phyloP scores from a whole-genome alignment of 2,329 filamentous ascomycete genomes.

The Penicillium occitanis region DNA sequence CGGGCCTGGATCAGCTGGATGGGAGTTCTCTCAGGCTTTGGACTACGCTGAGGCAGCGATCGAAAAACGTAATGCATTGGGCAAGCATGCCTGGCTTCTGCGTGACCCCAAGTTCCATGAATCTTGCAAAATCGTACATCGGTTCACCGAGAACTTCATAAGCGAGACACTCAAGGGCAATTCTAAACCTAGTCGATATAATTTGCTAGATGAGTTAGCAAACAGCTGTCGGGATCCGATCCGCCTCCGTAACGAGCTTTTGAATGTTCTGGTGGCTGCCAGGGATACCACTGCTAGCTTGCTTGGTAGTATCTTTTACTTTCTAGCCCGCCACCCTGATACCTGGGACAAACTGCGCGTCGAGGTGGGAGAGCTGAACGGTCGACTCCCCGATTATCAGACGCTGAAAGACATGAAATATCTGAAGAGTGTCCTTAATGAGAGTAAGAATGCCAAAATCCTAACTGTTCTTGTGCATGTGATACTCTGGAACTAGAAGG shows the following conservation, averaged over 20 bases:
- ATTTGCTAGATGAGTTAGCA: conserved; percentile 60
- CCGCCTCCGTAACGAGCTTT: conserved; percentile 49
- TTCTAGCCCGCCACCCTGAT: conserved; percentile 41
- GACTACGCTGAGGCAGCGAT: conserved; percentile 37
- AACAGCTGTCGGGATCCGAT: conserved; percentile 48
- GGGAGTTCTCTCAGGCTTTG: conserved; percentile 40
- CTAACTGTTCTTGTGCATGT: not conserved
- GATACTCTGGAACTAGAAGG: not conserved
- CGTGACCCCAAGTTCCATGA: conserved; percentile 42
- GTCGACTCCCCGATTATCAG: conserved; percentile 22
- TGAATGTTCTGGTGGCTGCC: conserved; percentile 54
- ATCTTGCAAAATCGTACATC: conserved; percentile 44
- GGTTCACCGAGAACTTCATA: conserved; percentile 58
- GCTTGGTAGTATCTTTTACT: conserved; percentile 48
- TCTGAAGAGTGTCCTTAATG: conserved; percentile 42
- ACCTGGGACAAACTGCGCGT: conserved; percentile 40
- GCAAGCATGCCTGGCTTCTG: conserved; percentile 40
- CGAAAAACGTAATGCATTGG: conserved; percentile 31
- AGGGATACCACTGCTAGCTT: conserved; percentile 54
- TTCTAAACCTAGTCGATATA: conserved; percentile 53
- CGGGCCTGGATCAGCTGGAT: conserved; percentile 49
- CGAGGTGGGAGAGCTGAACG: conserved; percentile 50
- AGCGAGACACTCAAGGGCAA: conserved; percentile 63
- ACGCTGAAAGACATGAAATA: conserved; percentile 33
- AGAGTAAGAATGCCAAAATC: conserved; percentile 28